Evolutionary conservation across 345 rosid species (phyloP).

Genomic region (Noccaea caerulescens): DNA sequence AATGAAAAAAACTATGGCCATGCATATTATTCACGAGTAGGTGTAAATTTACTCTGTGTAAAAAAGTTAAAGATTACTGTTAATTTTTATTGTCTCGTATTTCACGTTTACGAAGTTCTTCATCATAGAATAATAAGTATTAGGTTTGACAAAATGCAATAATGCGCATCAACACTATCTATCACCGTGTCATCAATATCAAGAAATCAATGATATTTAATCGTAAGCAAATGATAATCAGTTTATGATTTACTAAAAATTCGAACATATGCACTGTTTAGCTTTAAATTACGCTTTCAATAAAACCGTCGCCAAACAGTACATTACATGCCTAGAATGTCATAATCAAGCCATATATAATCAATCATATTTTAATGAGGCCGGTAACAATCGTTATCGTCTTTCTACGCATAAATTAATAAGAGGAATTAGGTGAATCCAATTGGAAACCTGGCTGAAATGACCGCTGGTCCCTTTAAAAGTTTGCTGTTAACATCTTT

Average conservation of each 20-base stretch:
- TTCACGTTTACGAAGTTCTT: slow-evolving; percentile 12
- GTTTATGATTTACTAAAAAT: background rate
- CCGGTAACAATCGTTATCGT: background rate
- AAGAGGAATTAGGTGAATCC: background rate
- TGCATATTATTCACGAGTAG: background rate
- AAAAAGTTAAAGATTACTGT: background rate
- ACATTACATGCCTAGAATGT: slow-evolving; percentile 2
- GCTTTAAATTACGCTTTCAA: background rate
- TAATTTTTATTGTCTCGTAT: background rate
- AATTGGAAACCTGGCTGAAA: slow-evolving; percentile 3
- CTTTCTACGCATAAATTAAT: background rate
- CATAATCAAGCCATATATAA: background rate
- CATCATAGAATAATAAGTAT: background rate
- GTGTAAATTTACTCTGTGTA: background rate
- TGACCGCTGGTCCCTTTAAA: background rate
- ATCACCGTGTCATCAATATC: slow-evolving; percentile 20
- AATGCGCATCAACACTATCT: background rate
- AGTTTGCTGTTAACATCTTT: background rate
- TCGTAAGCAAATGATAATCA: background rate
- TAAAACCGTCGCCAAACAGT: background rate
- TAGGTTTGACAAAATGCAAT: slow-evolving; percentile 8
- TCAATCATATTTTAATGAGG: background rate
- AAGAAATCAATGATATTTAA: background rate
- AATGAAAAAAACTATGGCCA: background rate
- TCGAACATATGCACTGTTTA: background rate